Evolutionary conservation across 2,329 filamentous ascomycete species (phyloP), one percentile per base, ranked within the genome.

Genomic region (Fusarium sp.): DNA sequence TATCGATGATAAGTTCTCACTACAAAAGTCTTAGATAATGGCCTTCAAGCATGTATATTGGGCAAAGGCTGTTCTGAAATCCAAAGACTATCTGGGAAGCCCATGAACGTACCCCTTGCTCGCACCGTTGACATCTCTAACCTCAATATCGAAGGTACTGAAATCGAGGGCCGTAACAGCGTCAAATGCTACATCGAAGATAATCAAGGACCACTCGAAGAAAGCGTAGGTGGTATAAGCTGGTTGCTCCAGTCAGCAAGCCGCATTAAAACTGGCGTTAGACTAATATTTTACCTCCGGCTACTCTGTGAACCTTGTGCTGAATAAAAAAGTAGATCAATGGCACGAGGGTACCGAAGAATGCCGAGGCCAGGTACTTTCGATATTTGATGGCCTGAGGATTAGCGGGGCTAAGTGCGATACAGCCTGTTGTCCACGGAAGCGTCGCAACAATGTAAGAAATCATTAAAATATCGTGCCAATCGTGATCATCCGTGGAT

Each of bases 381-480:
- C 96, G 88, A 79, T 96, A 97, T 80, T 91, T 94, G 76, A 97
- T 86, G 8, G 96, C 93, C 65, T 83, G 87, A 14, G 90, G 85
- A 77, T 97, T 97, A 56, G 90, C 88, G 12, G 95, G 94, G 79
- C 94, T 97, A 50, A 98, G 82, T 7, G 91, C 89, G 64, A 98
- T 86, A 78, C 95, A 97, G 47, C 96, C 96, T 46, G 93, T 79
- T 3, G 95, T 99, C 96, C 96, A 99, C 3, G 96, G 96, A 53
- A 99, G 84, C 4, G 96, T 98, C 32, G 93, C 91, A 44, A 99
- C 90, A 56, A 99, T 85, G 79, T 99, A 99, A 15, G 94, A 96
- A 72, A 99, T 97, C 96, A 99, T 99, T 78, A 99, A 95, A 66
- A 98, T 95, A 76, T 99, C 96, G 78, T 99, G 96, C 94, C 94